Evolutionary conservation across 108 stramenopile genomes (phyloP).

Genomic region (Nitzschia palea): DNA sequence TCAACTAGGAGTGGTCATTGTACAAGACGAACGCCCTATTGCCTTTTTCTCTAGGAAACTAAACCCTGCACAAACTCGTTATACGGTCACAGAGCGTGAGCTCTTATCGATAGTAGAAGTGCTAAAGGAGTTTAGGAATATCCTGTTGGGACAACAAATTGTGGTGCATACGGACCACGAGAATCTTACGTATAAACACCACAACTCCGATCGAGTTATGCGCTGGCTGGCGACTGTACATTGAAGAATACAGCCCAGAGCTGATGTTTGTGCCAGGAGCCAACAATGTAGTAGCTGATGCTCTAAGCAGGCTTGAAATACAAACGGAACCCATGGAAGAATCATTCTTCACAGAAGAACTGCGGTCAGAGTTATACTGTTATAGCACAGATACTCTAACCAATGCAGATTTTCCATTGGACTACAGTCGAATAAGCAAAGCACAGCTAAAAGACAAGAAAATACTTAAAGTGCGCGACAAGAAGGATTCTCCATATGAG

Average conservation of each 20-base stretch:
- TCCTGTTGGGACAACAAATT: slow-evolving; percentile 30
- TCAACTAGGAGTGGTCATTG: slow-evolving; percentile 33
- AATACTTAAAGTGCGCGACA: no score
- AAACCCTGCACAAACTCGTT: slow-evolving; percentile 30
- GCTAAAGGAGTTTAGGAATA: slow-evolving; percentile 42
- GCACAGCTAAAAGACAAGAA: no score
- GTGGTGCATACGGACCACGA: slow-evolving; percentile 47
- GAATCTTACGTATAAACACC: slow-evolving; percentile 28
- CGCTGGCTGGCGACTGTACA: slow-evolving; percentile 30
- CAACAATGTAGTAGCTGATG: slow-evolving; percentile 27
- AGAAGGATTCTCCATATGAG: no score
- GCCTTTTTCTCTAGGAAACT: slow-evolving; percentile 40
- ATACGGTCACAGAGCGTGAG: slow-evolving; percentile 45
- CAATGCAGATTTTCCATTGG: no score
- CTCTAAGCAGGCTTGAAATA: no score
- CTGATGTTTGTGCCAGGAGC: slow-evolving; percentile 13
- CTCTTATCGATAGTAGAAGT: slow-evolving; percentile 32
- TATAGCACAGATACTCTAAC: no score
- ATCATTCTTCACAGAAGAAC: no score
- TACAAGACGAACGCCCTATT: slow-evolving; percentile 20
- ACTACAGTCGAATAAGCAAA: no score
- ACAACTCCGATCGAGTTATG: background rate
- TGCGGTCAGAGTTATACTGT: no score
- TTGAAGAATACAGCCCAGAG: slow-evolving; percentile 34
- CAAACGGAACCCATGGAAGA: no score